Conservation (phyloP, 352 stramenopile species). For the Pythium oligandrum region DNA sequence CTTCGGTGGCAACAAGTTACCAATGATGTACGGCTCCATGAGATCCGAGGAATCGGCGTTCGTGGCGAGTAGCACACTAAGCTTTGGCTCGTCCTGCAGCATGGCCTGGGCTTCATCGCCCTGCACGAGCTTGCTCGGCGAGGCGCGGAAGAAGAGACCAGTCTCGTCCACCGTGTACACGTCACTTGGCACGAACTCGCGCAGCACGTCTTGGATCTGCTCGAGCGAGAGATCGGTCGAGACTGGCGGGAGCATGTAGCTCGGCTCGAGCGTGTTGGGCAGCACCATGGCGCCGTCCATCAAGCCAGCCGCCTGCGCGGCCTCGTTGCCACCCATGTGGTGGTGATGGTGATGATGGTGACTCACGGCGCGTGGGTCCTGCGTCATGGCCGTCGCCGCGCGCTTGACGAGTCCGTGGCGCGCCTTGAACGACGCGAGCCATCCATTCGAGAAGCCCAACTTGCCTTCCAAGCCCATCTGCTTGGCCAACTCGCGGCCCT, state of each 20-base stretch:
- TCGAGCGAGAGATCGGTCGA: slow-evolving; percentile 79
- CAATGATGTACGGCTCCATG: slow-evolving; percentile 85
- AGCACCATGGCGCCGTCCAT: slow-evolving; percentile 41
- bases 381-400: slow-evolving; percentile 23
- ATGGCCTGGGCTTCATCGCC: slow-evolving; percentile 73
- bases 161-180: slow-evolving; percentile 87
- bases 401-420: slow-evolving; percentile 80
- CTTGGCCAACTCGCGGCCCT: slow-evolving; percentile 74
- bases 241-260: slow-evolving; percentile 76
- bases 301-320: slow-evolving; percentile 23
- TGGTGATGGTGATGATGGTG: slow-evolving; percentile 6
- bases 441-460: slow-evolving; percentile 83
- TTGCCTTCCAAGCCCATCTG: slow-evolving; percentile 82
- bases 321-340: not conserved
- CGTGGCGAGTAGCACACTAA: slow-evolving; percentile 67
- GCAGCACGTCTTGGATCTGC: slow-evolving; percentile 81
- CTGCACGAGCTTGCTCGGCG: slow-evolving; percentile 80
- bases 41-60: slow-evolving; percentile 78
- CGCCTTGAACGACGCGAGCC: slow-evolving; percentile 81
- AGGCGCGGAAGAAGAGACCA: slow-evolving; percentile 80
- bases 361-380: slow-evolving; percentile 21
- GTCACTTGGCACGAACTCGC: slow-evolving; percentile 77
- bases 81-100: slow-evolving; percentile 62
- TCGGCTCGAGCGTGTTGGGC: slow-evolving; percentile 44
- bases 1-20: slow-evolving; percentile 64